Evolutionary conservation across 495 filamentous ascomycete genomes (phyloP), one percentile per base, ranked within the genome.

Genomic region (Penicillium goetzii): DNA sequence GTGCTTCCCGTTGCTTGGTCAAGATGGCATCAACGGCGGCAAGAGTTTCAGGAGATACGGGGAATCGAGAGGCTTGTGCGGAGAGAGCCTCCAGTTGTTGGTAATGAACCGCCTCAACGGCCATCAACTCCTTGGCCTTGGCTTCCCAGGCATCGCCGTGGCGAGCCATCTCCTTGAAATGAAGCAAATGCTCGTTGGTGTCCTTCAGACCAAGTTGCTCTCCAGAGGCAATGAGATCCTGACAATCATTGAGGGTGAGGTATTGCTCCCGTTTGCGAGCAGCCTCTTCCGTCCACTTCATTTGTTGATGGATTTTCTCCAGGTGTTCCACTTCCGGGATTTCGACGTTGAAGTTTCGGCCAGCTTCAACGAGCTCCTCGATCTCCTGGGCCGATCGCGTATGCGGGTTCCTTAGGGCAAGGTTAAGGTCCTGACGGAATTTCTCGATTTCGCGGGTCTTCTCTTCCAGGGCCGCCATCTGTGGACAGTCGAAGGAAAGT

Each of bases 1-100:
- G 93, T 1, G 93, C 92, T 73, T 98, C 95, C 52, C 96, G 89
- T 73, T 99, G 95, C 78, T 97, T 98, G 71, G 92, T 92, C 61
- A 99, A 81, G 61, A 97, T 97, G 56, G 91, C 89, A 69, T 99
- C 96, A 47, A 99, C 90, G 14, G 85, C 84, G 19, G 88, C 86
- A 14, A 96, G 81, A 0, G 92, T 97, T 36, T 94, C 89, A 7
- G 87, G 78, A 1, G 89, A 88, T 32, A 98, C 92, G 0, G 95
- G 95, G 47, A 97, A 83, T 7, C 83, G 82, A 38, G 86, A 85
- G n/a, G 88, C 87, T 72, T 91, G 89, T 21, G 83, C 82, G 1
- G 92, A 94, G 33, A 99, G 81, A 4, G 95, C 92, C 72, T 98
- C 94, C 25, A 99, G 82, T 69, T 99, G 95, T 51, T 92, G 90